A percentile compares a stretch with the other conserved stretches of the same genome.
Evolutionary conservation across 768 basidiomycete genomes (phyloP).

Genomic region (Exsudoporus frostii): DNA sequence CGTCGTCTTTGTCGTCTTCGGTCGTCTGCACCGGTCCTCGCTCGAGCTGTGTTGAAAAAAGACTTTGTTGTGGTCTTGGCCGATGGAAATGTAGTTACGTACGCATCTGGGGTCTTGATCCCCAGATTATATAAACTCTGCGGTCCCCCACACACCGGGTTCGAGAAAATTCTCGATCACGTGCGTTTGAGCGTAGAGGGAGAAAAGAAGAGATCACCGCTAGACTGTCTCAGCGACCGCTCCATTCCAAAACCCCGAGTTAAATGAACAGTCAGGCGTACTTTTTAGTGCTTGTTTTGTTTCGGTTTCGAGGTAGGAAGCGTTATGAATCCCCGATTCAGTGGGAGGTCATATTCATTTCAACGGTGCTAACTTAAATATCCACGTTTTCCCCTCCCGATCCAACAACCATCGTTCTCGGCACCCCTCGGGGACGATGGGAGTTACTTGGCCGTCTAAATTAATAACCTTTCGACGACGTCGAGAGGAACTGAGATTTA

Average conservation of each 20-base stretch:
- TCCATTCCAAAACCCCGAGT: too few species aligned
- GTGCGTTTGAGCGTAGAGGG: slow-evolving; percentile 1
- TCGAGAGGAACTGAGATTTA: too few species aligned
- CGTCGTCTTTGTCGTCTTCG: slow-evolving; percentile 10
- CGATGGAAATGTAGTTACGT: slow-evolving; percentile 23
- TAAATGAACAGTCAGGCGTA: too few species aligned
- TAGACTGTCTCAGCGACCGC: too few species aligned
- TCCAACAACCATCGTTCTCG: too few species aligned
- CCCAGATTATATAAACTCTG: slow-evolving; percentile 17
- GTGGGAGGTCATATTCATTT: neutral
- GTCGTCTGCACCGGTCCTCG: neutral
- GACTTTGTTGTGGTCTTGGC: slow-evolving; percentile 18
- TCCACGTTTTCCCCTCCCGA: neutral
- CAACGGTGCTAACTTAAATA: neutral
- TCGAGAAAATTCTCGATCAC: slow-evolving; percentile 11
- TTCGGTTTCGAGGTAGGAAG: neutral
- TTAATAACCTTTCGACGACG: too few species aligned
- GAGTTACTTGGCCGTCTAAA: too few species aligned
- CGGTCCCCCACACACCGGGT: slow-evolving; percentile 14
- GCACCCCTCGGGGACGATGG: too few species aligned
- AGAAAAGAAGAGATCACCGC: too few species aligned
- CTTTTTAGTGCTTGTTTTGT: too few species aligned
- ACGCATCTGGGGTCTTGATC: slow-evolving; percentile 15
- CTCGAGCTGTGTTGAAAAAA: slow-evolving; percentile 25
- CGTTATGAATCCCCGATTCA: neutral